Conservation (phyloP, 345 rosid species). For the Viola odorata region DNA sequence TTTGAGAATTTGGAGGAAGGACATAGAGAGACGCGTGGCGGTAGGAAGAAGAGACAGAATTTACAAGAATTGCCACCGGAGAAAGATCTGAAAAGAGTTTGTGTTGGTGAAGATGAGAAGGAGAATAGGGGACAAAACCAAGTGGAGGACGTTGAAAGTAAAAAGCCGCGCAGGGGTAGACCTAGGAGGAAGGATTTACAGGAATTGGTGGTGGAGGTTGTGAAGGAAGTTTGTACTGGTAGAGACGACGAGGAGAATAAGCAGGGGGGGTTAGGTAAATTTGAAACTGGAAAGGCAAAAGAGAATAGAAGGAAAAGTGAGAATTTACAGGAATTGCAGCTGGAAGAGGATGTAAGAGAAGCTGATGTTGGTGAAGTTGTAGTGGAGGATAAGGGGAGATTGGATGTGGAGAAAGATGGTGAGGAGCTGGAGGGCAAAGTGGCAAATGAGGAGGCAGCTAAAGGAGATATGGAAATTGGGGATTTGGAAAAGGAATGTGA, state of each 20-base stretch:
- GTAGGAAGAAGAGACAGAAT: conserved; percentile 11
- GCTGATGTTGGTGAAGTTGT: background rate
- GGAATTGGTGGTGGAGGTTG: conserved; percentile 4
- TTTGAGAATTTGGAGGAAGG: conserved; percentile 15
- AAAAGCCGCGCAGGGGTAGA: too few species aligned
- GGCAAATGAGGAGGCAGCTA: background rate
- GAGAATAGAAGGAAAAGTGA: background rate
- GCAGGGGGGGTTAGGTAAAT: too few species aligned
- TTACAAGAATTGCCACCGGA: conserved; percentile 20
- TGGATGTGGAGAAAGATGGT: background rate
- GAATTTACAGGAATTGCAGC: background rate
- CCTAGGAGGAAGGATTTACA: background rate
- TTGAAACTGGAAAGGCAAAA: background rate
- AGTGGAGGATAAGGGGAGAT: background rate
- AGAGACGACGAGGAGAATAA: too few species aligned
- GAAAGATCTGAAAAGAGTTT: background rate
- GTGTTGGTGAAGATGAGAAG: background rate
- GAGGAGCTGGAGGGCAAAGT: too few species aligned
- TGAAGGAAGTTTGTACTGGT: too few species aligned
- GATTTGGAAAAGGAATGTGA: background rate
- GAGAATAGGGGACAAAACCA: background rate
- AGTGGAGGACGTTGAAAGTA: too few species aligned
- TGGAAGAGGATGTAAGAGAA: background rate
- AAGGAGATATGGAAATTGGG: background rate
- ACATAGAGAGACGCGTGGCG: conserved; percentile 17